These are phyloP conservation scores for Fusarium vanettenii DNA, from an alignment of 2,329 filamentous ascomycete species.

Conservation along the genomic window DNA sequence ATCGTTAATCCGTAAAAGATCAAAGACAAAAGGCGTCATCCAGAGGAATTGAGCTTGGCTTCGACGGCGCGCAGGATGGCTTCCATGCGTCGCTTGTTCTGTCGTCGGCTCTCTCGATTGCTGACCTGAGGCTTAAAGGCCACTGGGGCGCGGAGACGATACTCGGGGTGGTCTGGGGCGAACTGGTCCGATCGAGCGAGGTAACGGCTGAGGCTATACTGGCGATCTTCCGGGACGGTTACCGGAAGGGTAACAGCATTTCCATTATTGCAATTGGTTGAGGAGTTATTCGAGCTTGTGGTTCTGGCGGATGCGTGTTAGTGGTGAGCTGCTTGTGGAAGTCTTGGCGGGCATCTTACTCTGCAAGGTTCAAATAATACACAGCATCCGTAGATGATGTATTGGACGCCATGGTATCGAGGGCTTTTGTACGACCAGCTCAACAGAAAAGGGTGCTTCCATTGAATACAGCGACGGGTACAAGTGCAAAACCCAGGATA, in stretches of 20 bases:
- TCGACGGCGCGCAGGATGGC: conserved; percentile 21
- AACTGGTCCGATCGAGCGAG: not conserved
- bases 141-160: conserved; percentile 18
- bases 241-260: not conserved
- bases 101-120: not conserved
- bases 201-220: conserved; percentile 22
- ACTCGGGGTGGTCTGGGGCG: conserved; percentile 17
- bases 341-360: not conserved
- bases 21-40: not conserved
- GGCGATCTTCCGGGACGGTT: conserved; percentile 4
- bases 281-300: not conserved
- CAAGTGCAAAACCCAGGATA: not conserved
- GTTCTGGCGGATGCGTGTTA: not conserved
- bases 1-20: not conserved
- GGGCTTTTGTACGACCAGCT: not conserved
- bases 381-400: not conserved
- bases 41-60: not conserved
- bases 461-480: not conserved
- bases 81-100: conserved; percentile 13
- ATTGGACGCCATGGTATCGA: conserved; percentile 1
- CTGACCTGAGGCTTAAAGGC: conserved; percentile 6
- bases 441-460: not conserved
- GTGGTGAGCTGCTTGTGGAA: not conserved
- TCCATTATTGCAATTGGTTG: not conserved
- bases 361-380: not conserved